Evolutionary conservation across 495 filamentous ascomycete species (phyloP).

Genomic region (Pseudotulostoma volvatum): DNA sequence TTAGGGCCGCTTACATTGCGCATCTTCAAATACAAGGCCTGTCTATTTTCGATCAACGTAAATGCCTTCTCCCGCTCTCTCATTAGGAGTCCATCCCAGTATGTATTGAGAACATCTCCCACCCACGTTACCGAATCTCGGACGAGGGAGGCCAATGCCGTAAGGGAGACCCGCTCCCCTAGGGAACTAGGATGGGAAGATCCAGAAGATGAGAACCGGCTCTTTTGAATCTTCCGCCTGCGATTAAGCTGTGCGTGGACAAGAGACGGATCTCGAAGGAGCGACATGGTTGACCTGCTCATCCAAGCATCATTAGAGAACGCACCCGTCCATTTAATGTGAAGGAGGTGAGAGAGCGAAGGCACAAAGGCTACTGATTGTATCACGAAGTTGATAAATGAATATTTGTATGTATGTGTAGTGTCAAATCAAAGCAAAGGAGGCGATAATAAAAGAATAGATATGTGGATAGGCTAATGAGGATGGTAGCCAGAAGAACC

Average conservation of each 20-base stretch:
- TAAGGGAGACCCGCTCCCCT: constrained; percentile 12
- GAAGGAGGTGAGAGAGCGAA: too few relatives aligned
- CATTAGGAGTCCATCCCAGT: constrained; percentile 39
- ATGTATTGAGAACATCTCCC: constrained; percentile 31
- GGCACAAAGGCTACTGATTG: too few relatives aligned
- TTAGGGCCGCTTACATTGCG: constrained; percentile 35
- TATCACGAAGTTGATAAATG: too few relatives aligned
- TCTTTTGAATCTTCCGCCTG: constrained; percentile 1
- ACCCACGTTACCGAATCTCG: constrained; percentile 25
- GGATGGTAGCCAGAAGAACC: too few relatives aligned
- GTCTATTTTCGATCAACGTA: constrained; percentile 39
- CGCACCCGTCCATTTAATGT: too few relatives aligned
- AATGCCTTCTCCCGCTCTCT: constrained; percentile 35
- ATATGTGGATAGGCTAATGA: too few relatives aligned
- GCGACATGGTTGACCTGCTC: constrained; percentile 5
- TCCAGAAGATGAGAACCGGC: constrained; percentile 1
- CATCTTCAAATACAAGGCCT: constrained; percentile 46
- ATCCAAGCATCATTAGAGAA: too few relatives aligned
- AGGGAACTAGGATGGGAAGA: constrained; percentile 2
- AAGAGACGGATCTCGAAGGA: constrained; percentile 5
- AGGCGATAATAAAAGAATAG: too few relatives aligned
- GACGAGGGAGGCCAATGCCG: constrained; percentile 22
- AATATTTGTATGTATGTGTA: too few relatives aligned
- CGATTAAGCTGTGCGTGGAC: constrained; percentile 3
- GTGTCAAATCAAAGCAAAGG: too few relatives aligned